Evolutionary conservation across 352 stramenopile genomes (phyloP), one percentile per base, ranked within the genome.

Genomic region (Pythium biforme): DNA sequence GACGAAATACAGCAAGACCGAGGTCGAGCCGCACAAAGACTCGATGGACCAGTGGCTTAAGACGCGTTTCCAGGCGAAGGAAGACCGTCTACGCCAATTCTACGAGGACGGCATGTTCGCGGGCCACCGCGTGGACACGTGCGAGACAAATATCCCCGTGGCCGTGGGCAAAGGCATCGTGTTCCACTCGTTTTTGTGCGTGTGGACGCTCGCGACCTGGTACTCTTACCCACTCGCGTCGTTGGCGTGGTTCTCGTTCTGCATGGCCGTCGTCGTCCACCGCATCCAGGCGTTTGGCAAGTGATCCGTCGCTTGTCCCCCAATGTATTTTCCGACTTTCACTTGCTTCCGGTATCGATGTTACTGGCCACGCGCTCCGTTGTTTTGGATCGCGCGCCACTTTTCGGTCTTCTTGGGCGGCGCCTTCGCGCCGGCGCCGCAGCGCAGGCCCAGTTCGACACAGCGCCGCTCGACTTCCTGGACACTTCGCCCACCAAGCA

Each of bases 41-140:
- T 60, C 75, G 29, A 89, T 89, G 75, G 69, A 65, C 47, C 45
- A 77, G 22, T 89, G 82, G 81, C 50, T 90, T 15, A 90, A 89
- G 49, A 40, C 75, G 1, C 71, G 77, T 9, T 94, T 92, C 70
- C 72, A 73, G 15, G 85, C 83, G 49, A 94, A 94, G 45, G 85
- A 94, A 58, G 70, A 86, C 31, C 69, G 85, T 20, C 69, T 94
- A 40, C 64, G 70, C 31, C 51, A 61, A 54, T 94, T 92, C 56
- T 92, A 94, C 71, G 64, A 87, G 22, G 29, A 50, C 41, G 63
- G 63, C 12, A 14, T 9, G 15, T 70, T 70, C 19, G n/a, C 17
- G 2, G 63, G 63, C 31, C 41, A 62, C n/a, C 57, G 46, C 7
- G 41, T 70, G 12, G 64, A 64, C 6, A 55, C 76, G 41, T 71